phyloP scores from a whole-genome alignment of 805 yeast species.

The Gaillardinia entomophila region DNA sequence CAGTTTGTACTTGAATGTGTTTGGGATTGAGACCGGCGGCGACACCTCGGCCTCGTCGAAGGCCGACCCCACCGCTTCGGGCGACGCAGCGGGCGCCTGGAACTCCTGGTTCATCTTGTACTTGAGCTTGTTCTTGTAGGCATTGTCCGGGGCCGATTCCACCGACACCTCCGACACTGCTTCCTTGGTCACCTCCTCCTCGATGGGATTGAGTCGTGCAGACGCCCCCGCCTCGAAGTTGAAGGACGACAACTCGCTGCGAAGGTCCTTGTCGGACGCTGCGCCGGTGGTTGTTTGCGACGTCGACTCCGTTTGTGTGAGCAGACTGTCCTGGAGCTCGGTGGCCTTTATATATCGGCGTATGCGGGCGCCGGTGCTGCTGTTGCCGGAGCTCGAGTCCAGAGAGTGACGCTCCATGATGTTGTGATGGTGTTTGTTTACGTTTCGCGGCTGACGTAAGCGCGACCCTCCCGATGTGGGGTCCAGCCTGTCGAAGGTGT shows the following conservation, averaged over 20 bases:
- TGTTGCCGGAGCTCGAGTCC: constrained; percentile 12
- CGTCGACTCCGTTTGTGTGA: constrained; percentile 7
- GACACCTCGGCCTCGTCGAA: constrained; percentile 1
- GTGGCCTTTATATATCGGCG: constrained; percentile 23
- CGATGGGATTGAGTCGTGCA: background rate
- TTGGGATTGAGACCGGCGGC: constrained; percentile 29
- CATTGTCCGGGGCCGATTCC: constrained; percentile 3
- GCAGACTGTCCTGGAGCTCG: constrained; percentile 8
- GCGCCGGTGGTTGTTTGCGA: constrained; percentile 10
- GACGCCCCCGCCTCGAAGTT: background rate
- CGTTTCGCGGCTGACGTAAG: background rate
- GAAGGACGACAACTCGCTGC: background rate
- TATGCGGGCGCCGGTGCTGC: constrained; percentile 21
- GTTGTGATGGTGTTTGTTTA: background rate
- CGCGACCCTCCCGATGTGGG: too few species aligned
- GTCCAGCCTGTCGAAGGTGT: too few species aligned
- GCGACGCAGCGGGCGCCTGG: constrained; percentile 11
- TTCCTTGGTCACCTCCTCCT: background rate
- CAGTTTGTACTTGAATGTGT: constrained; percentile 40
- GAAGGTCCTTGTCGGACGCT: too few species aligned
- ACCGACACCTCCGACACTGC: background rate
- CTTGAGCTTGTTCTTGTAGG: constrained; percentile 26
- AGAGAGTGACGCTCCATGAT: constrained; percentile 4
- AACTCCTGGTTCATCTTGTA: constrained; percentile 30
- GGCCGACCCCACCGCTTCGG: constrained; percentile 4